These are phyloP conservation scores for Phoma sp. DNA, from an alignment of 2,329 filamentous ascomycete species.

Conservation along the genomic window DNA sequence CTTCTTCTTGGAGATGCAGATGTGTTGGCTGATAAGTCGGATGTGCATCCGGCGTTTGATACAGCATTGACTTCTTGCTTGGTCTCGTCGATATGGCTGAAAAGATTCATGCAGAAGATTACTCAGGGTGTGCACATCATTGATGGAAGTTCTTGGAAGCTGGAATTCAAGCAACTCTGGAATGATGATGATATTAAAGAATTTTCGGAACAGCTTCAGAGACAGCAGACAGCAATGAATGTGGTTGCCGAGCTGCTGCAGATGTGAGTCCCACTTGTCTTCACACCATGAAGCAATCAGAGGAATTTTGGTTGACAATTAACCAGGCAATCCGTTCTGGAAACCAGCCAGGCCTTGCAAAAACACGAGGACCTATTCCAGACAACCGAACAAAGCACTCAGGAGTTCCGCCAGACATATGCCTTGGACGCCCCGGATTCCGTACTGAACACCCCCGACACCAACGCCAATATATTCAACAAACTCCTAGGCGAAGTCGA, in stretches of 20 bases:
- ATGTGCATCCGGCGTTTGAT: constrained; percentile 24
- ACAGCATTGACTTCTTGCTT: constrained; percentile 27
- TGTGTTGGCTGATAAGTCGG: constrained; percentile 16
- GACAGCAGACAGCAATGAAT: constrained; percentile 22
- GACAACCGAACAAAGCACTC: neutral
- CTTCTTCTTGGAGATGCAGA: constrained; percentile 18
- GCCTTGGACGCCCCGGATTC: neutral
- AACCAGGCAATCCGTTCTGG: neutral
- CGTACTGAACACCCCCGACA: neutral
- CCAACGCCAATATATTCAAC: neutral
- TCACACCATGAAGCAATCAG: neutral
- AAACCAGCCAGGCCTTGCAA: neutral
- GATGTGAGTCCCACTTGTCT: constrained; percentile 10
- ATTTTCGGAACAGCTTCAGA: constrained; percentile 20
- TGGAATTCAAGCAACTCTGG: constrained; percentile 25
- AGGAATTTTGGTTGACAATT: neutral
- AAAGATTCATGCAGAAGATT: constrained; percentile 22
- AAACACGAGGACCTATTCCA: neutral
- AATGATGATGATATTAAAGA: constrained; percentile 28
- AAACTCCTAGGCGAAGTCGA: neutral
- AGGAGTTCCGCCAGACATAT: neutral
- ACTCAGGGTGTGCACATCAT: constrained; percentile 1
- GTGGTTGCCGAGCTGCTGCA: constrained; percentile 21
- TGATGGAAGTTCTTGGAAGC: constrained; percentile 19
- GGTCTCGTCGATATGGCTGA: constrained; percentile 20